Base-by-base conservation (phyloP, 208 protist genomes). In the Trypanosoma rangeli region DNA sequence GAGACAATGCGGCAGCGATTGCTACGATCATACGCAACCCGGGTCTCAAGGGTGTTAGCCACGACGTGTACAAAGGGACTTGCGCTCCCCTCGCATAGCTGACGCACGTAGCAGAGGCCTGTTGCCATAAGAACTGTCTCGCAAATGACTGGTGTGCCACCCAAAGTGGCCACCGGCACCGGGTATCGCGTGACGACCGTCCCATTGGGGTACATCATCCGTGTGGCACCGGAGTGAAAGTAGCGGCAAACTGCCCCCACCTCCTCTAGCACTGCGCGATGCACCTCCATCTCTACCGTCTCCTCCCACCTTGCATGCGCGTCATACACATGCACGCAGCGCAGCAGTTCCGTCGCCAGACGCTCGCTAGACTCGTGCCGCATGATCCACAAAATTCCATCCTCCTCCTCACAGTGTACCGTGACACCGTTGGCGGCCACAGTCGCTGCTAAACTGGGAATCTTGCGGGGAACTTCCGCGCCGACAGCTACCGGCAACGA, bases 181-280 rank as follows among this genome's bases (percentile, higher is more conserved):
- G 83, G 82, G 33, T 81, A 85, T 20, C 85, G 85, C 26, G 78
- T 80, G 46, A 91, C 65, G 15, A 86, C 79, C 7, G 79, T 75
- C 48, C 90, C 90, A 54, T 91, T 82, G 24, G 90, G 76, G 58
- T 87, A 92, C 33, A 91, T 73, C 37, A 76, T 46, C 55, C 92
- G 90, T 49, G 75, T 80, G 20, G 60, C 59, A 28, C 90, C 90
- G 1, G 86, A 94, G 28, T 81, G 70, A 39, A 91, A 95, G 67
- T 70, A 76, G 64, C 86, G 79, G 15, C 68, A 80, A n/a, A 95
- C 82, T 24, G 75, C 74, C 20, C 90, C 90, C 24, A 65, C 74
- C 26, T 61, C 62, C 64, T 79, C 63, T 42, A 89, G 64, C 18
- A 94, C 74, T 20, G 66, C 78, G 26, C 90, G 84, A 12, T 70